Evolutionary conservation across 805 yeast species (phyloP).

Genomic region (Myxozyma monticola): DNA sequence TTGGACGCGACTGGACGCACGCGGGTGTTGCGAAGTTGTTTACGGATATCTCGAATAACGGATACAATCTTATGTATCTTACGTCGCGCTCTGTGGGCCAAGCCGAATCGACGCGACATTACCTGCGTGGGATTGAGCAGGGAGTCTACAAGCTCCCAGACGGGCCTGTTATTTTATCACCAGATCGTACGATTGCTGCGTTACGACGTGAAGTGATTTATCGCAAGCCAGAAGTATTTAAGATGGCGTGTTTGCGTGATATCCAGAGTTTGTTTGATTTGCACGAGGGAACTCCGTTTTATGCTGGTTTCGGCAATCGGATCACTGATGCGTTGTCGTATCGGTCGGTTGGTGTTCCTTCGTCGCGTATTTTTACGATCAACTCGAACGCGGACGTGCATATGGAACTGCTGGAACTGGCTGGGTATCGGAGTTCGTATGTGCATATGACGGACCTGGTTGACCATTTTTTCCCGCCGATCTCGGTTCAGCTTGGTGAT

Average conservation of each 20-base stretch:
- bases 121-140: conserved; percentile 75
- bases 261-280: conserved; percentile 65
- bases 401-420: conserved; percentile 91
- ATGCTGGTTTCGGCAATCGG: conserved; percentile 96
- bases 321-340: conserved; percentile 96
- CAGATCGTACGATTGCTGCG: conserved; percentile 97
- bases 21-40: conserved; percentile 90
- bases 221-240: conserved; percentile 96
- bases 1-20: conserved; percentile 98
- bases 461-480: conserved; percentile 96
- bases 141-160: conserved; percentile 65
- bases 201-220: conserved; percentile 85
- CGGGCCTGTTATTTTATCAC: conserved; percentile 94
- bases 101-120: conserved; percentile 87
- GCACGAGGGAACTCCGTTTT: conserved; percentile 53
- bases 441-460: conserved; percentile 89
- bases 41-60: conserved; percentile 81
- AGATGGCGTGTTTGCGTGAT: conserved; percentile 93
- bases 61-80: conserved; percentile 88
- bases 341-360: conserved; percentile 89
- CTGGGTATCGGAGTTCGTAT: conserved; percentile 88
- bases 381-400: conserved; percentile 97
- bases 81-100: conserved; percentile 96
- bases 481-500: conserved; percentile 42
- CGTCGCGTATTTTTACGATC: conserved; percentile 91